These are phyloP conservation scores for Penicillium brasilianum DNA, from an alignment of 2,329 filamentous ascomycete genomes.

Conservation along the genomic window DNA sequence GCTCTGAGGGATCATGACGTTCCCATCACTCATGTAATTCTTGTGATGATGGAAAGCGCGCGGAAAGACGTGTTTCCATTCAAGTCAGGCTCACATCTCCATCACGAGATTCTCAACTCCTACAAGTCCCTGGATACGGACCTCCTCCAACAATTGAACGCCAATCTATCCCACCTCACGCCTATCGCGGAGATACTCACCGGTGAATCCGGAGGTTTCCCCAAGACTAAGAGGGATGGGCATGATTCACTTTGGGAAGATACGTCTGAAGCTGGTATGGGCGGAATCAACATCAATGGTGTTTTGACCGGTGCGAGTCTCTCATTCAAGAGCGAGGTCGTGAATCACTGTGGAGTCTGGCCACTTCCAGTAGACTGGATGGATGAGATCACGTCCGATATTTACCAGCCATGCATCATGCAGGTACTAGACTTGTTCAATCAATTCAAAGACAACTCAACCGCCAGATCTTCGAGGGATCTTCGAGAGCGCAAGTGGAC, in stretches of 20 bases:
- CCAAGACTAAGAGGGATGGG: constrained; percentile 6
- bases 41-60: constrained; percentile 41
- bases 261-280: constrained; percentile 32
- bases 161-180: constrained; percentile 33
- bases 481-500: constrained; percentile 37
- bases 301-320: constrained; percentile 38
- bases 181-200: constrained; percentile 39
- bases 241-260: constrained; percentile 30
- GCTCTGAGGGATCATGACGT: constrained; percentile 32
- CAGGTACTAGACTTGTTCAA: constrained; percentile 42
- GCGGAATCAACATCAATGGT: constrained; percentile 38
- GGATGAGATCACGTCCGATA: constrained; percentile 33
- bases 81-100: constrained; percentile 34
- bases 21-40: constrained; percentile 38
- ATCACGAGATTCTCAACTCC: constrained; percentile 32
- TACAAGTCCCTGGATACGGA: constrained; percentile 24
- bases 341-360: constrained; percentile 39
- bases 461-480: not conserved
- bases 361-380: constrained; percentile 39
- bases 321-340: constrained; percentile 40
- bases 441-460: constrained; percentile 22
- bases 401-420: constrained; percentile 42
- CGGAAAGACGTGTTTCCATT: constrained; percentile 41
- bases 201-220: constrained; percentile 31
- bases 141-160: constrained; percentile 24